Conservation (phyloP, 2,329 filamentous ascomycete species). For the Cladosporium sphaerospermum region DNA sequence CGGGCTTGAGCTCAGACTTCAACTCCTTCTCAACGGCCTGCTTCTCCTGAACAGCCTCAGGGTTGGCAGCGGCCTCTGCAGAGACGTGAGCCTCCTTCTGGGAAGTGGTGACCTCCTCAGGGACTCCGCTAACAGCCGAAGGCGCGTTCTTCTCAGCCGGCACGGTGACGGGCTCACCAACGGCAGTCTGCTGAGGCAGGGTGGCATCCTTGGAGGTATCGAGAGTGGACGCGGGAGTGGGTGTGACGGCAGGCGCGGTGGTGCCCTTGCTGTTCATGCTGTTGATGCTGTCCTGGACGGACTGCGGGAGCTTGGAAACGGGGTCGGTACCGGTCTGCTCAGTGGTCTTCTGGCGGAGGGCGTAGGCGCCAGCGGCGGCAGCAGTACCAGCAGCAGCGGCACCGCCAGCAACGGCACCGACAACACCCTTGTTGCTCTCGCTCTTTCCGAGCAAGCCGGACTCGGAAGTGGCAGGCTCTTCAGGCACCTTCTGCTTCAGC, state of each 20-base stretch:
- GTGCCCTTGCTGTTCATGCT: slow-evolving; percentile 25
- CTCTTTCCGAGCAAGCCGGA: slow-evolving; percentile 30
- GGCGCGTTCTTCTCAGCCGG: slow-evolving; percentile 17
- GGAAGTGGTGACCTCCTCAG: slow-evolving; percentile 24
- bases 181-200: slow-evolving; percentile 15
- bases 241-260: slow-evolving; percentile 13
- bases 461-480: slow-evolving; percentile 22
- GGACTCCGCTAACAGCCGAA: slow-evolving; percentile 21
- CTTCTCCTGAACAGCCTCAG: slow-evolving; percentile 68
- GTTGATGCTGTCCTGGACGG: slow-evolving; percentile 43
- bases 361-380: slow-evolving; percentile 33
- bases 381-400: slow-evolving; percentile 41
- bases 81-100: slow-evolving; percentile 35
- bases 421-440: slow-evolving; percentile 24
- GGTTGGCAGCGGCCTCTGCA: slow-evolving; percentile 66
- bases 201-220: slow-evolving; percentile 13
- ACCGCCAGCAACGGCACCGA: slow-evolving; percentile 39
- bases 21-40: slow-evolving; percentile 67
- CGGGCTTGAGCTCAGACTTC: slow-evolving; percentile 50
- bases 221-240: slow-evolving; percentile 22
- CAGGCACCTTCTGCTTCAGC: slow-evolving; percentile 57
- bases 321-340: slow-evolving; percentile 44
- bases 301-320: slow-evolving; percentile 28
- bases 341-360: slow-evolving; percentile 33
- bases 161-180: slow-evolving; percentile 18